Evolutionary conservation across 2,329 filamentous ascomycete genomes (phyloP).

Genomic region (Akanthomyces muscarius): DNA sequence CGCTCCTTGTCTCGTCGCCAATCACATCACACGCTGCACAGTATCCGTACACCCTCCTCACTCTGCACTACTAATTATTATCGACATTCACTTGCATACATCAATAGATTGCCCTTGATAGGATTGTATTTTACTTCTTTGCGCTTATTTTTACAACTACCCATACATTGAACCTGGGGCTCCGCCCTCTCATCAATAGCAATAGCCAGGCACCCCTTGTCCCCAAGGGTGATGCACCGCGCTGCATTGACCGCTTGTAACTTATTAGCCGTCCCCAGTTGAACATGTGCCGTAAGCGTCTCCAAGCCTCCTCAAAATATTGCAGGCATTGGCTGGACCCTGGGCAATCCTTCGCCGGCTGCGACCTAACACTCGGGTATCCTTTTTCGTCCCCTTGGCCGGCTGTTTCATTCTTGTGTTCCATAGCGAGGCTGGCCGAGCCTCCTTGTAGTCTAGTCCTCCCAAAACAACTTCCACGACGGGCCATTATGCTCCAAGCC

Average conservation of each 20-base stretch:
- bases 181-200: slow-evolving; percentile 8
- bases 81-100: neutral
- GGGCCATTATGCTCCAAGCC: slow-evolving; percentile 21
- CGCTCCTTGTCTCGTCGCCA: neutral
- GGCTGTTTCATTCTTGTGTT: slow-evolving; percentile 33
- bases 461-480: slow-evolving; percentile 11
- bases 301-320: slow-evolving; percentile 8
- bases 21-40: neutral
- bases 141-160: slow-evolving; percentile 18
- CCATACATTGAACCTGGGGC: slow-evolving; percentile 18
- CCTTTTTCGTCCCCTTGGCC: slow-evolving; percentile 21
- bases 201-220: slow-evolving; percentile 12
- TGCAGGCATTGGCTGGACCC: slow-evolving; percentile 4
- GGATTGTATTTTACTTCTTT: slow-evolving; percentile 18
- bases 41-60: neutral
- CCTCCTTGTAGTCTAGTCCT: slow-evolving; percentile 28
- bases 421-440: slow-evolving; percentile 27
- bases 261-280: slow-evolving; percentile 7
- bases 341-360: neutral
- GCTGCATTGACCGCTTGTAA: slow-evolving; percentile 12
- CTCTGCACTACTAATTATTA: too few species aligned
- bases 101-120: slow-evolving; percentile 1
- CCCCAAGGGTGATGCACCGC: slow-evolving; percentile 9
- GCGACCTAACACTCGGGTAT: slow-evolving; percentile 18
- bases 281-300: slow-evolving; percentile 5